A percentile compares a stretch with the other conserved stretches of the same genome.
These are phyloP conservation scores for Trichoderma polysporum DNA, from an alignment of 2,329 filamentous ascomycete genomes.

Conservation along the genomic window DNA sequence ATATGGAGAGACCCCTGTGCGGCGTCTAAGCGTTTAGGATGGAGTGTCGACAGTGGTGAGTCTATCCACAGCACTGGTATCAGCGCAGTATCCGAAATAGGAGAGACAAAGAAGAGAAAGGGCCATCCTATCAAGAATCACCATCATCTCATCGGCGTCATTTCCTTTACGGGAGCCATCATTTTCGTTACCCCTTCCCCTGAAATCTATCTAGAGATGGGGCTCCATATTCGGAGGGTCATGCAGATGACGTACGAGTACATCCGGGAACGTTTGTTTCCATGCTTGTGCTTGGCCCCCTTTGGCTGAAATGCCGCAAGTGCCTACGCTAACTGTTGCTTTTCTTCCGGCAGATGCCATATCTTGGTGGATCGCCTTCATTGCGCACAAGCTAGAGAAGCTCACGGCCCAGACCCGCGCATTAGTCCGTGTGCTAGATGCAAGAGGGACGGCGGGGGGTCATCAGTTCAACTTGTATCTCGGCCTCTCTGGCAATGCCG, in stretches of 20 bases:
- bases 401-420: constrained; percentile 41
- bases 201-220: no score
- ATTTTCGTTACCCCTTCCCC: no score
- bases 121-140: no score
- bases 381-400: constrained; percentile 38
- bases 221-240: no score
- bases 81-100: not conserved
- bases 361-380: constrained; percentile 50
- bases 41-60: constrained; percentile 49
- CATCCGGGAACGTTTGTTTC: no score
- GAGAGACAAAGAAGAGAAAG: not conserved
- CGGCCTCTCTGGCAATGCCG: constrained; percentile 38
- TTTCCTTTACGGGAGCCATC: no score
- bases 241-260: no score
- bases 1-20: constrained; percentile 54
- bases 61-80: constrained; percentile 1
- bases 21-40: constrained; percentile 38
- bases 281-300: no score
- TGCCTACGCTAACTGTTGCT: not conserved
- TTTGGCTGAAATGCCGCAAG: not conserved
- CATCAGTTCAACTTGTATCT: constrained; percentile 43
- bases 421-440: constrained; percentile 50
- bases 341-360: constrained; percentile 40
- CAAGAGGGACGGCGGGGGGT: constrained; percentile 41
- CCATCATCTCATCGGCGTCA: no score